Base-by-base conservation (phyloP, 2,329 filamentous ascomycete genomes). In the Fusarium pseudoanthophilum region DNA sequence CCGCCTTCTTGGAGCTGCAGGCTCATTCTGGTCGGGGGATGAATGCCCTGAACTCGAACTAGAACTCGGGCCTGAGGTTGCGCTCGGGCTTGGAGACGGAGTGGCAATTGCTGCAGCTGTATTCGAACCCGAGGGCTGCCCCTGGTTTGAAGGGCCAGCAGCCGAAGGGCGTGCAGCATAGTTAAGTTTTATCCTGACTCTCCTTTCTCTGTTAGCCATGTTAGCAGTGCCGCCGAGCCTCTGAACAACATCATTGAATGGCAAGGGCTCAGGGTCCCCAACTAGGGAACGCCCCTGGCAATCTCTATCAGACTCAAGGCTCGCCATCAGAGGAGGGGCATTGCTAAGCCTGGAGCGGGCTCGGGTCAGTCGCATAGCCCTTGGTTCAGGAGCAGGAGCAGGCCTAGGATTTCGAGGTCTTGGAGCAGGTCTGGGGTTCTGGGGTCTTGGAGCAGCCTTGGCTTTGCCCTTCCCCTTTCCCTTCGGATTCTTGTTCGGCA, bases 261-360 rank as follows among this genome's bases (percentile, higher is more conserved):
- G 46, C 10, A 77, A 37, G 14, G 21, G 15, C 16, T 69, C 71
- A 15, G 76, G 74, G 7, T 79, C 74, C 8, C 34, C 36, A 14
- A 60, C 13, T 10, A 76, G 60, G 4, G 65, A 15, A 40, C 21
- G 45, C 8, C 20, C 21, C 18, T 74, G 57, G 4, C 64, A 30
- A 13, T 66, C 67, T 21, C 65, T 68, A 15, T 39, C 63, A 18
- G 62, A 18, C 24, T 73, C 71, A 36, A 79, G 71, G 11, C 76
- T 74, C 18, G 34, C 42, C 78, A 79, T 77, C 14, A 79, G 66
- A 2, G 67, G 71, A 39, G 78, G 67, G 36, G 77, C 69, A 46
- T 69, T 53, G 5, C 32, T 40, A n/a, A 79, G 72, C 28, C 39
- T 60, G 5, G 78, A 73, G 30, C 78, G 75, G 43, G 61, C 56